Percentiles rank a stretch among this genome's conserved stretches.
Conservation (phyloP, 2,329 filamentous ascomycete genomes). For the Penicillium frequentans region DNA sequence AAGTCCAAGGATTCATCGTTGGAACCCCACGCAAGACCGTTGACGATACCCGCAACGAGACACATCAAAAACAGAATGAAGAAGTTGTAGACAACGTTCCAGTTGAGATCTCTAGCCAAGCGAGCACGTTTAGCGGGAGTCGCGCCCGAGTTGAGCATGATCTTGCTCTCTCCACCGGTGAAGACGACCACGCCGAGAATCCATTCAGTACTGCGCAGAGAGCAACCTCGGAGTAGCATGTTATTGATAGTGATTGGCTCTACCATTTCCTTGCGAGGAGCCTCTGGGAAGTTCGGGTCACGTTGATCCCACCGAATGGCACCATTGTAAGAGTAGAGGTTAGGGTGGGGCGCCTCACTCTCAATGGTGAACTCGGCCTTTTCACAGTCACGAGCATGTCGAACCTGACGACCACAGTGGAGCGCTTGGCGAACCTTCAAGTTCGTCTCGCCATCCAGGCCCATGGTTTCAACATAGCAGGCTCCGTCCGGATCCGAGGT, state of each 20-base stretch:
- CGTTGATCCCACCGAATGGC: conserved; percentile 83
- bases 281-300: conserved; percentile 62
- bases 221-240: conserved; percentile 86
- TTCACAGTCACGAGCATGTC: conserved; percentile 90
- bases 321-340: conserved; percentile 92
- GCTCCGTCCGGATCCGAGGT: conserved; percentile 92
- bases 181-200: conserved; percentile 88
- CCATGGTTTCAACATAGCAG: conserved; percentile 98
- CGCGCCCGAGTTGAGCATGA: conserved; percentile 97
- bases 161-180: conserved; percentile 95
- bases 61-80: conserved; percentile 87
- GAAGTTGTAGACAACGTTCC: conserved; percentile 97
- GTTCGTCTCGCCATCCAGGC: conserved; percentile 96
- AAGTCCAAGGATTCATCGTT: conserved; percentile 71
- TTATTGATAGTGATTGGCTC: conserved; percentile 97
- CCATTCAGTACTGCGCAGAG: conserved; percentile 95
- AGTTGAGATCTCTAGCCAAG: conserved; percentile 91
- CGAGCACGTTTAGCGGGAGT: conserved; percentile 92
- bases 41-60: conserved; percentile 77
- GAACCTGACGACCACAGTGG: conserved; percentile 77
- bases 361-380: conserved; percentile 82
- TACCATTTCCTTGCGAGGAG: conserved; percentile 72
- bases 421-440: conserved; percentile 91
- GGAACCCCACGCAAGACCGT: conserved; percentile 78
- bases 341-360: conserved; percentile 87